Percentiles rank a stretch among this genome's conserved stretches.
phyloP scores from a whole-genome alignment of 1,284 basidiomycete genomes.

The Vanrija sp. region DNA sequence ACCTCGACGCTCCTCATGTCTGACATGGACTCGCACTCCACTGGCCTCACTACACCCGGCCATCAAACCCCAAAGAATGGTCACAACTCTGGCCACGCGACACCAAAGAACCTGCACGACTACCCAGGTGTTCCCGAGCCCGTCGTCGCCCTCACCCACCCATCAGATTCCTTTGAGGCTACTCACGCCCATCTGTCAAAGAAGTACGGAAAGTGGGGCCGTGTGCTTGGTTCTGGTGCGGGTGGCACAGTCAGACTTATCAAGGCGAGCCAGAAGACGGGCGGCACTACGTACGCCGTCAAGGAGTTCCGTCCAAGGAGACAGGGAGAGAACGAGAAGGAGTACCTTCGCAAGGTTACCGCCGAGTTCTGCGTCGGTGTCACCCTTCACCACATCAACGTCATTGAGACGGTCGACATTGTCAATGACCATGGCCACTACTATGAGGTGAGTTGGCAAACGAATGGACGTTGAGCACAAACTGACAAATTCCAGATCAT shows the following conservation, averaged over 20 bases:
- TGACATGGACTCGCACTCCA: constrained; percentile 15
- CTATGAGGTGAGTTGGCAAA: constrained; percentile 81
- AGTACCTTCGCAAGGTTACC: constrained; percentile 99
- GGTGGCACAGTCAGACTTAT: constrained; percentile 97
- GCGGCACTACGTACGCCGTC: constrained; percentile 84
- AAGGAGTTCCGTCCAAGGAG: constrained; percentile 94
- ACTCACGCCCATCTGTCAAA: constrained; percentile 90
- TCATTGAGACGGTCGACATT: constrained; percentile 98
- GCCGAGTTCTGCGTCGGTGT: constrained; percentile 98
- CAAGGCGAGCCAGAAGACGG: constrained; percentile 74
- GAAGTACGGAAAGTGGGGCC: constrained; percentile 99
- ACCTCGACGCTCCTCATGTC: constrained; percentile 33
- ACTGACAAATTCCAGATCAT: constrained; percentile 69
- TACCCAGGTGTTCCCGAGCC: constrained; percentile 46
- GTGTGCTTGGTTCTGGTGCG: constrained; percentile 89
- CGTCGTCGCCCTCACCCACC: constrained; percentile 46
- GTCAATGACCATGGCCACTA: constrained; percentile 96
- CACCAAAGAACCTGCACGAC: constrained; percentile 38
- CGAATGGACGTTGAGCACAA: no score
- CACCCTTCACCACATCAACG: constrained; percentile 90
- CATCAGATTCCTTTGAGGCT: constrained; percentile 60
- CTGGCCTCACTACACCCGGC: constrained; percentile 3
- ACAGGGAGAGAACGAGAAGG: constrained; percentile 82
- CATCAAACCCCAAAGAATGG: constrained; percentile 5
- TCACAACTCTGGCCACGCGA: constrained; percentile 32